Evolutionary conservation across 805 yeast genomes (phyloP).

Genomic region (Candida coleopterorum): DNA sequence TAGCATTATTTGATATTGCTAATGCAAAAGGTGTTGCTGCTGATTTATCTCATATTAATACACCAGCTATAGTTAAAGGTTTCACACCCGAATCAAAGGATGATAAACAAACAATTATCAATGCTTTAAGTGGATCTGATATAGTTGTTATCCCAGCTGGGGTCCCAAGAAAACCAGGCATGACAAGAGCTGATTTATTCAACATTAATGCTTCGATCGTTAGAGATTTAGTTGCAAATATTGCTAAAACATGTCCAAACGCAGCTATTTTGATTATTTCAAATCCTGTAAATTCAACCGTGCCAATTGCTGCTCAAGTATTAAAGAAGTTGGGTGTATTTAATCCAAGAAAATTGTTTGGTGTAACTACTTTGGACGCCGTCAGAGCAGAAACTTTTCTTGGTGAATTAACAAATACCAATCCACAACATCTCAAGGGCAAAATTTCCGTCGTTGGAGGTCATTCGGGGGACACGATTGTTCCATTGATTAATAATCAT

Average conservation of each 20-base stretch:
- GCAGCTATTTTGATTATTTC: conserved; percentile 43
- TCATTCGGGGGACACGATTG: conserved; percentile 45
- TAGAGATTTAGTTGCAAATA: conserved; percentile 38
- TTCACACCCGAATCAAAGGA: conserved; percentile 36
- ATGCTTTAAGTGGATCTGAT: conserved; percentile 34
- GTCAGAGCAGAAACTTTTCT: conserved; percentile 45
- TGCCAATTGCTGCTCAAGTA: conserved; percentile 46
- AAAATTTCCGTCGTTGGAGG: conserved; percentile 42
- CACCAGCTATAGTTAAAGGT: conserved; percentile 37
- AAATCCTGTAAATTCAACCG: conserved; percentile 45
- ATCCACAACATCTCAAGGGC: conserved; percentile 32
- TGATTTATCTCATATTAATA: conserved; percentile 39
- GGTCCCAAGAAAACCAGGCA: conserved; percentile 46
- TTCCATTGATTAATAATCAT: conserved; percentile 28
- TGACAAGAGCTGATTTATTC: conserved; percentile 45
- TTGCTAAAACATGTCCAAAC: conserved; percentile 34
- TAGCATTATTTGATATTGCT: conserved; percentile 40
- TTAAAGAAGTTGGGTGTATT: conserved; percentile 43
- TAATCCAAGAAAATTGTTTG: conserved; percentile 42
- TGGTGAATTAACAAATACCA: conserved; percentile 29
- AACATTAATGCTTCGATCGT: conserved; percentile 43
- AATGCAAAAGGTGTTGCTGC: conserved; percentile 45
- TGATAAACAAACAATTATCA: conserved; percentile 32
- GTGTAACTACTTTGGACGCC: conserved; percentile 43
- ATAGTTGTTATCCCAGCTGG: conserved; percentile 45